Evolutionary conservation across 2,329 filamentous ascomycete species (phyloP).

Genomic region (Alternaria sp.): DNA sequence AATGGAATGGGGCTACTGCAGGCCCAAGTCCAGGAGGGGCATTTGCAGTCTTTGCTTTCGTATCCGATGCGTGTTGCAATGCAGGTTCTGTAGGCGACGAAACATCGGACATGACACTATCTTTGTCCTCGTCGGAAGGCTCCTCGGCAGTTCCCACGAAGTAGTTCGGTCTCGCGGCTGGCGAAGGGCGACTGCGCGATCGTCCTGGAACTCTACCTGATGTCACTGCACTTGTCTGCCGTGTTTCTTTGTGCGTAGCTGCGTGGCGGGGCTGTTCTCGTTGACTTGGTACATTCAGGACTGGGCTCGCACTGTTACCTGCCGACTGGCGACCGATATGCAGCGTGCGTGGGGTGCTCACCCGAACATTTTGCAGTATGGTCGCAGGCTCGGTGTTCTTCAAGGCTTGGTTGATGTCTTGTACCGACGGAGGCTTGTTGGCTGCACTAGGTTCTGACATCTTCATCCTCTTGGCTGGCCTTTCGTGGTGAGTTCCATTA

Average conservation of each 20-base stretch:
- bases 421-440: slow-evolving; percentile 28
- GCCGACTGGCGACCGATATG: slow-evolving; percentile 16
- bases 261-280: background rate
- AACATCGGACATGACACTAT: slow-evolving; percentile 18
- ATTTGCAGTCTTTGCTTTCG: background rate
- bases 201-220: background rate
- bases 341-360: slow-evolving; percentile 15
- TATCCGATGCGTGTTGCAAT: background rate
- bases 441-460: slow-evolving; percentile 15
- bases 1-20: background rate
- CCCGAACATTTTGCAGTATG: slow-evolving; percentile 2
- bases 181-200: background rate
- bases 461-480: slow-evolving; percentile 37
- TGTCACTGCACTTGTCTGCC: background rate
- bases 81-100: background rate
- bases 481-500: background rate
- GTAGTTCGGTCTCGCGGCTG: slow-evolving; percentile 5
- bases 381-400: slow-evolving; percentile 20
- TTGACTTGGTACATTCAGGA: background rate
- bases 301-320: background rate
- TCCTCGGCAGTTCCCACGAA: slow-evolving; percentile 3
- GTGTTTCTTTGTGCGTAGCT: background rate
- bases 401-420: slow-evolving; percentile 31
- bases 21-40: background rate
- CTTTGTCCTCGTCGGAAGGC: slow-evolving; percentile 11